A percentile compares a stretch with the other conserved stretches of the same genome.
Evolutionary conservation across 208 protist species (phyloP).

Genomic region (Trypanosoma theileri): DNA sequence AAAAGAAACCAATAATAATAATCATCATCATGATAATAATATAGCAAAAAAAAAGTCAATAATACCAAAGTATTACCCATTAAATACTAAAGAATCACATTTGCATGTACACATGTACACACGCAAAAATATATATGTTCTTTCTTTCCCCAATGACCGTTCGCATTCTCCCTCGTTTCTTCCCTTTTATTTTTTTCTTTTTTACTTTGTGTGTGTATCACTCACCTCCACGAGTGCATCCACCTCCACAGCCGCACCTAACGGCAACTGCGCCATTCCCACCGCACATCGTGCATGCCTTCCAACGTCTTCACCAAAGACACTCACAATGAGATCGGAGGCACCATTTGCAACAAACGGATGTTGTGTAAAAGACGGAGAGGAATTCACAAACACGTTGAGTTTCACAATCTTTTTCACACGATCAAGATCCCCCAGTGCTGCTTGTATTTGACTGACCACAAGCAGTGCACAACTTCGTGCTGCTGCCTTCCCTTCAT

Average conservation of each 20-base stretch:
- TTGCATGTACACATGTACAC: neutral
- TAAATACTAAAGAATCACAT: neutral
- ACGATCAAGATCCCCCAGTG: slow-evolving; percentile 53
- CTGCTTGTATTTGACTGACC: slow-evolving; percentile 63
- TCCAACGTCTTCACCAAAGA: slow-evolving; percentile 69
- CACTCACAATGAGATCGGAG: slow-evolving; percentile 68
- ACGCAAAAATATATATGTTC: neutral
- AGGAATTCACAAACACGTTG: slow-evolving; percentile 72
- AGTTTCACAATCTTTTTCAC: slow-evolving; percentile 82
- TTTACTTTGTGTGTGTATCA: too few species aligned
- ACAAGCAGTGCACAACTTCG: slow-evolving; percentile 44
- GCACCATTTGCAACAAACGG: slow-evolving; percentile 73
- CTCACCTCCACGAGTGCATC: slow-evolving; percentile 63
- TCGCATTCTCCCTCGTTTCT: too few species aligned
- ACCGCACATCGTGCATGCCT: slow-evolving; percentile 74
- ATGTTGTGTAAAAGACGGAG: slow-evolving; percentile 56
- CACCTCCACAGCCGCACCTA: slow-evolving; percentile 67
- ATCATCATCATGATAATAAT: neutral
- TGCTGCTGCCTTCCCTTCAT: slow-evolving; percentile 66
- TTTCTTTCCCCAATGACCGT: too few species aligned
- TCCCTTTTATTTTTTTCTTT: too few species aligned
- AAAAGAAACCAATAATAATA: neutral
- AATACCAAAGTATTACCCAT: neutral
- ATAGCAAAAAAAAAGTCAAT: neutral
- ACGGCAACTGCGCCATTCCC: slow-evolving; percentile 68